Evolutionary conservation across 108 stramenopile species (phyloP), one percentile per base, ranked within the genome.

Genomic region (Craspedostauros australis): DNA sequence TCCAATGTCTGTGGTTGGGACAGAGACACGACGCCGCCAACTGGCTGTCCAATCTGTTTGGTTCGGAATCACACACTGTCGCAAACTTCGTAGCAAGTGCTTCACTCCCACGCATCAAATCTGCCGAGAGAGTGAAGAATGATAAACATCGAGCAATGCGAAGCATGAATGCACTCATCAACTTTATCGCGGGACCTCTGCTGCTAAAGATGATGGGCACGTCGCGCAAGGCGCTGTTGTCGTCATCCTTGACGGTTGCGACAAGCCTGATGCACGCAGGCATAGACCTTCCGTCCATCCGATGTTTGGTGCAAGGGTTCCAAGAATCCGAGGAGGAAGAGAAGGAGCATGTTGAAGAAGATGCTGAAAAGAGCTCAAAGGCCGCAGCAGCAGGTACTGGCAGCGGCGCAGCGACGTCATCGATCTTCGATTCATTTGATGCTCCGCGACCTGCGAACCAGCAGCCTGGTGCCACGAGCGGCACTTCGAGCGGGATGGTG

Each of bases 401-500:
- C 7, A 8, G 8, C 16, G 29, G 7, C 25, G 11, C 44, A 45
- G 43, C 21, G 11, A 11, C 22, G 18, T 70, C 61, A 2, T 80
- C 84, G 0, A 85, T 85, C 14, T 85, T 85, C 60, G 79, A 80
- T 44, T 26, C 40, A 29, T 84, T 80, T 24, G 82, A 74, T 23
- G 62, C 34, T 26, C 53, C 76, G 5, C 66, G 58, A 11, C 43
- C 37, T 8, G 21, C n/a, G 16, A 60, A 41, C 44, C n/a, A n/a
- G n/a, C n/a, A n/a, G n/a, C n/a, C n/a, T n/a, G n/a, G n/a, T n/a
- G n/a, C n/a, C 56, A 12, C 31, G 30, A 28, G 24, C 54, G 27
- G 20, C 49, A 8, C 14, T 27, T 28, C 23, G 29, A 33, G 34
- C 44, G 50, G 28, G 6, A 32, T 19, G 21, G 60, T 39, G 24